Evolutionary conservation across 2,329 filamentous ascomycete species (phyloP).

Genomic region (Neobulgaria alba): DNA sequence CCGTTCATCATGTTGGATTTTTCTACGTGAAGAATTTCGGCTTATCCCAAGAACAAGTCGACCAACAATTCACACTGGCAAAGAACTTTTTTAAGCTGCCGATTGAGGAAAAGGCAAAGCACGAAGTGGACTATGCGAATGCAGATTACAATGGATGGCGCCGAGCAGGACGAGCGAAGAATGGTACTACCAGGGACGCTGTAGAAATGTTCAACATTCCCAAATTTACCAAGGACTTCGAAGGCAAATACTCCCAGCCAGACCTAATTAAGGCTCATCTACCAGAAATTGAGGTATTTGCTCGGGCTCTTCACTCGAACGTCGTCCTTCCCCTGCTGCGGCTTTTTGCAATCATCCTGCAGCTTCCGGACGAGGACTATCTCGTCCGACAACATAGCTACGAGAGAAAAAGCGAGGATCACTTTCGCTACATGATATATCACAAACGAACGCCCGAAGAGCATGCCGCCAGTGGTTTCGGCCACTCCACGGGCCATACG

Average conservation of each 20-base stretch:
- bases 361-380: slow-evolving; percentile 50
- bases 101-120: slow-evolving; percentile 50
- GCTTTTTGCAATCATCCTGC: slow-evolving; percentile 51
- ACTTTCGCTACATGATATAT: slow-evolving; percentile 56
- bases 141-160: slow-evolving; percentile 51
- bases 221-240: slow-evolving; percentile 43
- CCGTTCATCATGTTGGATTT: slow-evolving; percentile 43
- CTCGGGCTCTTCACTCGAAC: slow-evolving; percentile 38
- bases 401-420: slow-evolving; percentile 48
- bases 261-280: slow-evolving; percentile 40
- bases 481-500: slow-evolving; percentile 44
- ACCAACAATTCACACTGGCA: slow-evolving; percentile 52
- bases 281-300: slow-evolving; percentile 47
- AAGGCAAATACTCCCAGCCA: slow-evolving; percentile 35
- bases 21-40: slow-evolving; percentile 58
- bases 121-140: slow-evolving; percentile 39
- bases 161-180: slow-evolving; percentile 32
- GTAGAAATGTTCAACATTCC: slow-evolving; percentile 52
- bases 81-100: slow-evolving; percentile 49
- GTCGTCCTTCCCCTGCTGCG: slow-evolving; percentile 48
- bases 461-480: slow-evolving; percentile 34
- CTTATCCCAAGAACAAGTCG: slow-evolving; percentile 49
- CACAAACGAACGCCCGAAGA: slow-evolving; percentile 40
- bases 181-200: slow-evolving; percentile 36
- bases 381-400: slow-evolving; percentile 49